Evolutionary conservation across 352 stramenopile species (phyloP).

Genomic region (Plasmopara halstedii): DNA sequence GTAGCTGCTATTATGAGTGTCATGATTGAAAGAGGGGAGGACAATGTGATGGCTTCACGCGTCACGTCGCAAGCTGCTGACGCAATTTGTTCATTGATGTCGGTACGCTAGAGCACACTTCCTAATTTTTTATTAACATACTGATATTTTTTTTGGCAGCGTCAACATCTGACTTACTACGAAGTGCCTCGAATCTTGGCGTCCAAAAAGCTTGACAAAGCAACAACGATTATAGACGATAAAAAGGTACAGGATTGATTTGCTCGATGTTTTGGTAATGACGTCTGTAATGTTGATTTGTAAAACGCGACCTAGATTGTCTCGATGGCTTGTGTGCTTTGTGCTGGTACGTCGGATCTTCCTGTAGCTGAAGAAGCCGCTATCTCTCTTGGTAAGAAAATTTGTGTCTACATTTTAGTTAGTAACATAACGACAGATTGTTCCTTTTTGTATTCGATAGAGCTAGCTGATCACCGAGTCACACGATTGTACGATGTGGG

Average conservation of each 20-base stretch:
- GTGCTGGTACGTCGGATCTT: conserved; percentile 94
- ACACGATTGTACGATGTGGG: conserved; percentile 88
- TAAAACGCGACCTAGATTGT: conserved; percentile 2
- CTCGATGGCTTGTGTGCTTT: conserved; percentile 76
- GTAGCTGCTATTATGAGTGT: conserved; percentile 85
- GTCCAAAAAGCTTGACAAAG: conserved; percentile 25
- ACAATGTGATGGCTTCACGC: conserved; percentile 78
- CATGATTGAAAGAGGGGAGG: conserved; percentile 62
- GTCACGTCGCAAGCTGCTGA: conserved; percentile 44
- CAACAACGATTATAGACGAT: background rate
- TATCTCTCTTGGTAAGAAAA: too few relatives aligned
- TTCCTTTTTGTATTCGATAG: conserved; percentile 22
- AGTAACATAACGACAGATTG: conserved; percentile 1
- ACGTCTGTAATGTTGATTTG: background rate
- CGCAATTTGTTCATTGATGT: conserved; percentile 29
- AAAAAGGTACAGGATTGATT: conserved; percentile 9
- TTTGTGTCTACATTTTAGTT: too few relatives aligned
- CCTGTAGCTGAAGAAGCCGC: conserved; percentile 94
- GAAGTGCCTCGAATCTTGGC: conserved; percentile 63
- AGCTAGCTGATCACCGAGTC: conserved; percentile 84
- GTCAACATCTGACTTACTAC: conserved; percentile 51
- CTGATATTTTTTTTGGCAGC: conserved; percentile 10
- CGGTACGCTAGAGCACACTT: conserved; percentile 20
- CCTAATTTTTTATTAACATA: background rate
- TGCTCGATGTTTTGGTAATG: background rate